phyloP scores from a whole-genome alignment of 2,329 filamentous ascomycete species.

The Chalaropsis ovoidea region DNA sequence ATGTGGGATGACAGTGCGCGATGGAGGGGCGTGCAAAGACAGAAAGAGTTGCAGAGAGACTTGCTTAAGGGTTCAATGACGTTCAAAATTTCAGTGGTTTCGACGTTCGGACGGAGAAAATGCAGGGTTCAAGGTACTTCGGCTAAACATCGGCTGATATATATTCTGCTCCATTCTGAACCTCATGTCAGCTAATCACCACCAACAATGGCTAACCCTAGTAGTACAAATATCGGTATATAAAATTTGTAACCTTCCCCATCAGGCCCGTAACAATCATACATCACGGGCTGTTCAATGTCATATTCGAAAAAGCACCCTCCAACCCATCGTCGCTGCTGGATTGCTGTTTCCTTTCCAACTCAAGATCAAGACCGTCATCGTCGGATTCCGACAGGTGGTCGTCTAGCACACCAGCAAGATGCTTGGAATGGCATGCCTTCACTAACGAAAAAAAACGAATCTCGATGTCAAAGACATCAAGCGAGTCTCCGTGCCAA shows the following conservation, averaged over 20 bases:
- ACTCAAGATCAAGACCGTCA: too few species aligned
- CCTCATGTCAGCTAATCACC: background rate
- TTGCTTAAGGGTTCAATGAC: background rate
- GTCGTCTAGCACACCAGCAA: too few species aligned
- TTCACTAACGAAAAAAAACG: too few species aligned
- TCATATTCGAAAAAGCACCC: too few species aligned
- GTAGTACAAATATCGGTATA: background rate
- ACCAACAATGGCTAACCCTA: background rate
- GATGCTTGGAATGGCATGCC: too few species aligned
- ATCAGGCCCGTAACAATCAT: too few species aligned
- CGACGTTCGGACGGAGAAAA: background rate
- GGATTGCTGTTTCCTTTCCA: too few species aligned
- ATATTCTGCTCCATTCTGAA: constrained; percentile 1
- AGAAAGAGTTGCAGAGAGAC: background rate
- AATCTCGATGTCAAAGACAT: too few species aligned
- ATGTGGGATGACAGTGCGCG: background rate
- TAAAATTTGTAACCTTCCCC: background rate
- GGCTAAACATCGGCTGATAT: background rate
- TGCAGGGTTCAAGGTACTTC: background rate
- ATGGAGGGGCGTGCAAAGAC: too few species aligned
- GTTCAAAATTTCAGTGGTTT: background rate
- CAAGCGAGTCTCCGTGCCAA: background rate
- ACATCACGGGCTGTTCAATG: too few species aligned
- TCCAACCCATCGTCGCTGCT: too few species aligned
- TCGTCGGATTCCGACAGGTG: too few species aligned